These are phyloP conservation scores for Xylaria castorea DNA, from an alignment of 495 filamentous ascomycete genomes.

Conservation along the genomic window DNA sequence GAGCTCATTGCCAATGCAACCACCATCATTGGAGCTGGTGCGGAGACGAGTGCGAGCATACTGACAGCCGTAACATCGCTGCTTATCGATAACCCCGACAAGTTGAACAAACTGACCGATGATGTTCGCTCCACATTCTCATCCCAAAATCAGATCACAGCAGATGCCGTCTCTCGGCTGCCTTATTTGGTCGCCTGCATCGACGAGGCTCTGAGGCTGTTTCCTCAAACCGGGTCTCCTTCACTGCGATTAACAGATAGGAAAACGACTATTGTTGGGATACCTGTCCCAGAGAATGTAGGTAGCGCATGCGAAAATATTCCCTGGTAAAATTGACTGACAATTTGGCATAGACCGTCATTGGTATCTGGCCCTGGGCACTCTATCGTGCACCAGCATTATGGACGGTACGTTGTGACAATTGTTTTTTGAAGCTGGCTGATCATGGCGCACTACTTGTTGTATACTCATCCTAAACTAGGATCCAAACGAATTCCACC, in stretches of 20 bases:
- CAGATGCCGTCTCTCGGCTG: constrained; percentile 40
- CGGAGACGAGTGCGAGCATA: constrained; percentile 58
- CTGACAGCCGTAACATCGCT: constrained; percentile 54
- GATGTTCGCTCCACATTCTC: constrained; percentile 58
- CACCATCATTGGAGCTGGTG: constrained; percentile 42
- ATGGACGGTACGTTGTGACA: constrained; percentile 19
- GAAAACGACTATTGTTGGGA: constrained; percentile 54
- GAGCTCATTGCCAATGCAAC: constrained; percentile 44
- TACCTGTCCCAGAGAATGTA: constrained; percentile 48
- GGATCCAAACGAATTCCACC: constrained; percentile 9
- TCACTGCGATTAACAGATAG: constrained; percentile 44
- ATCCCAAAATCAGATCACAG: constrained; percentile 50
- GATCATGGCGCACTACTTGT: neutral
- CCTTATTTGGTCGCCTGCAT: constrained; percentile 60
- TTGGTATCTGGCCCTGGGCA: constrained; percentile 29
- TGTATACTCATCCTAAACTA: neutral
- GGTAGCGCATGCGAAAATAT: neutral
- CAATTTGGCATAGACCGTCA: constrained; percentile 17
- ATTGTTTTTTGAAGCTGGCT: neutral
- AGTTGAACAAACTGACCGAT: constrained; percentile 42
- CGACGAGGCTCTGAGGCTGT: constrained; percentile 60
- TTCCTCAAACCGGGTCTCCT: constrained; percentile 55
- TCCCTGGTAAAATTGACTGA: neutral
- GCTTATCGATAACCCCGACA: constrained; percentile 46
- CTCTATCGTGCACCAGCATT: constrained; percentile 26